A percentile compares a stretch with the other conserved stretches of the same genome.
Conservation (phyloP, 257 asterid genomes). For the Ballota nigra region DNA sequence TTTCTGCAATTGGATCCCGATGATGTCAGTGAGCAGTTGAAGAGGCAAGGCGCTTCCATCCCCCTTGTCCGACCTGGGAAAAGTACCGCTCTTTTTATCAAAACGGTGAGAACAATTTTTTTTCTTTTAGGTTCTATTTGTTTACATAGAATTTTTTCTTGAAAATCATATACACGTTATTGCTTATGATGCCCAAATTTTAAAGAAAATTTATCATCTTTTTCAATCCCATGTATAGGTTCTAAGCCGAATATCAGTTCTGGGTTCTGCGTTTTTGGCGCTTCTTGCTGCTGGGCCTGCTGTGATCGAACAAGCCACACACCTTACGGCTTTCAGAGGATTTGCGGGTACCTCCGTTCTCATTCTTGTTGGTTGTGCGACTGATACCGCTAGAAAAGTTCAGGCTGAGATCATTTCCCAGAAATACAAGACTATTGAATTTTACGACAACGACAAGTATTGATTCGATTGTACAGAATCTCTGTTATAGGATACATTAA, state of each 20-base stretch:
- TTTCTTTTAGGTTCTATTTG: background rate
- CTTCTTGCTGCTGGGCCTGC: slow-evolving; percentile 95
- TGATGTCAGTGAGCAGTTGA: slow-evolving; percentile 95
- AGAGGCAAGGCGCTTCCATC: slow-evolving; percentile 98
- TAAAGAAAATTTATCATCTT: background rate
- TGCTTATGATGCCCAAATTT: background rate
- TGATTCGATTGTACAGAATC: slow-evolving; percentile 22
- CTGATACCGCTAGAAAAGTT: slow-evolving; percentile 95
- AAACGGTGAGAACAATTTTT: slow-evolving; percentile 47
- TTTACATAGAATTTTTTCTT: background rate
- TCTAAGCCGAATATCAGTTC: slow-evolving; percentile 89
- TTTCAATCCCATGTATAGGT: slow-evolving; percentile 33
- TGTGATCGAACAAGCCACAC: slow-evolving; percentile 85
- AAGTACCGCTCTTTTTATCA: slow-evolving; percentile 82
- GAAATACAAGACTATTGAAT: slow-evolving; percentile 84
- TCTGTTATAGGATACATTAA: slow-evolving; percentile 6
- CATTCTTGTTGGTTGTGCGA: slow-evolving; percentile 96
- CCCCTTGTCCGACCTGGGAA: slow-evolving; percentile 97
- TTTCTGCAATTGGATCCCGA: slow-evolving; percentile 97
- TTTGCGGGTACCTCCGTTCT: slow-evolving; percentile 96
- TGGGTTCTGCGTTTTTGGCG: slow-evolving; percentile 85
- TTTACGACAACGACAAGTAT: slow-evolving; percentile 67
- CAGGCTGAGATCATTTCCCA: slow-evolving; percentile 94
- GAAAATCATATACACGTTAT: background rate
- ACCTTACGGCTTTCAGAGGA: slow-evolving; percentile 92